phyloP scores from a whole-genome alignment of 306 rosid genomes.

The Alnus glutinosa region DNA sequence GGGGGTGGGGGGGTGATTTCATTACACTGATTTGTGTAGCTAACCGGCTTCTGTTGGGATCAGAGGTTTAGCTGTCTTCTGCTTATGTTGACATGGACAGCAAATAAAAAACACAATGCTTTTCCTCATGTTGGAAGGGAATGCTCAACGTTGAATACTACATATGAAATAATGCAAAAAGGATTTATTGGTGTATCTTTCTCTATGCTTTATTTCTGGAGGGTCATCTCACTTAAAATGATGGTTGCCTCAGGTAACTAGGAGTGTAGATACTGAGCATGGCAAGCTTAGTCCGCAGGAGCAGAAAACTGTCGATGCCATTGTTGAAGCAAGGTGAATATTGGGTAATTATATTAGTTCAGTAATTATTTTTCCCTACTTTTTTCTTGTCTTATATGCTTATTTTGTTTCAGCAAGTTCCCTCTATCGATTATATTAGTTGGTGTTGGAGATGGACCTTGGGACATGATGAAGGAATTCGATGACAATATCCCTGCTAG shows the following conservation, averaged over 20 bases:
- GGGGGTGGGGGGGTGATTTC: neutral
- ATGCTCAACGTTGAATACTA: neutral
- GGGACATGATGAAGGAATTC: slow-evolving; percentile 97
- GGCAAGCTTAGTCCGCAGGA: slow-evolving; percentile 90
- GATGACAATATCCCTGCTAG: slow-evolving; percentile 95
- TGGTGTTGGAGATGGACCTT: slow-evolving; percentile 99
- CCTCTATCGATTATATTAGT: slow-evolving; percentile 91
- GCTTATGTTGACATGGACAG: no score
- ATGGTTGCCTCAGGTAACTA: slow-evolving; percentile 70
- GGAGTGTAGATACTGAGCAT: slow-evolving; percentile 78
- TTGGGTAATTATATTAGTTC: slow-evolving; percentile 11
- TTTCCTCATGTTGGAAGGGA: neutral
- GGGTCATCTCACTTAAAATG: slow-evolving; percentile 3
- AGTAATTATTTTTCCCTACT: slow-evolving; percentile 9
- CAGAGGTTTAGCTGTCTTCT: neutral
- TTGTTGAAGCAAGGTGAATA: slow-evolving; percentile 89
- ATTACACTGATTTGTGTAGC: neutral
- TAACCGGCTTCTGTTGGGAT: neutral
- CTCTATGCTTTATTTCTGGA: neutral
- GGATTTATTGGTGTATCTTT: neutral
- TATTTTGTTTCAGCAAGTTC: slow-evolving; percentile 59
- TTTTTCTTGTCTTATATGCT: slow-evolving; percentile 21
- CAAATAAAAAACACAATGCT: neutral
- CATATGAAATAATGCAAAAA: neutral
- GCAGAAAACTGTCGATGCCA: slow-evolving; percentile 84